A percentile compares a stretch with the other conserved stretches of the same genome.
phyloP scores from a whole-genome alignment of 179 eudicot genomes.

The Patellifolia procumbens region DNA sequence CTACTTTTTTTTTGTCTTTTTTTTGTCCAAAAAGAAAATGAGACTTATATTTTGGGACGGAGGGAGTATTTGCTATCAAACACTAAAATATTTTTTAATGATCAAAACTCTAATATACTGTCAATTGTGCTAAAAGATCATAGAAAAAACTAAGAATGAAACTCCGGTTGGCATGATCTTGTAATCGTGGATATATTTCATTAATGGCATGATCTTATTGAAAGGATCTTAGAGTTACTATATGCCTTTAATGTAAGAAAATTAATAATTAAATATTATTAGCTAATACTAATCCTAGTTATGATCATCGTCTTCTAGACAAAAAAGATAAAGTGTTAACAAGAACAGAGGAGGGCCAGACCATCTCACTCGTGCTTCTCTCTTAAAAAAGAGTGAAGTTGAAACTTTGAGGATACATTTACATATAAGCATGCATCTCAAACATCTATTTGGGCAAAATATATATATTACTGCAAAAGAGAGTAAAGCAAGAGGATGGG shows the following conservation, averaged over 20 bases:
- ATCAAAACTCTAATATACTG: too few species aligned
- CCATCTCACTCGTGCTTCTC: conserved; percentile 23
- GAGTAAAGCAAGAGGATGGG: conserved; percentile 17
- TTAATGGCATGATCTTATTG: not conserved
- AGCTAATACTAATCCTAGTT: conserved; percentile 3
- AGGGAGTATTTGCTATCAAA: too few species aligned
- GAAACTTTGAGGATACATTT: conserved; percentile 17
- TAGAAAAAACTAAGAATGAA: too few species aligned
- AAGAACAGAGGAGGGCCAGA: conserved; percentile 8
- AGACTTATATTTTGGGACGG: too few species aligned
- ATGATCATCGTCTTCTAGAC: conserved; percentile 30
- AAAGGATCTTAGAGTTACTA: too few species aligned
- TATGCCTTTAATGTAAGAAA: not conserved
- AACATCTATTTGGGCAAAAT: not conserved
- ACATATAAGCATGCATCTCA: conserved; percentile 24
- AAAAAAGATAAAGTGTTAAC: conserved; percentile 19
- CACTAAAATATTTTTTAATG: too few species aligned
- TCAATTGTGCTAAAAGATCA: too few species aligned
- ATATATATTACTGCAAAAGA: conserved; percentile 11
- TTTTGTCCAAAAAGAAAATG: too few species aligned
- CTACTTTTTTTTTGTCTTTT: too few species aligned
- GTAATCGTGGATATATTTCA: too few species aligned
- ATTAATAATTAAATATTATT: not conserved
- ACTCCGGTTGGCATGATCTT: too few species aligned
- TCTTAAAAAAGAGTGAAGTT: conserved; percentile 24